Evolutionary conservation across 2,329 filamentous ascomycete genomes (phyloP), one percentile per base, ranked within the genome.

Genomic region (Neofusicoccum cordaticola): DNA sequence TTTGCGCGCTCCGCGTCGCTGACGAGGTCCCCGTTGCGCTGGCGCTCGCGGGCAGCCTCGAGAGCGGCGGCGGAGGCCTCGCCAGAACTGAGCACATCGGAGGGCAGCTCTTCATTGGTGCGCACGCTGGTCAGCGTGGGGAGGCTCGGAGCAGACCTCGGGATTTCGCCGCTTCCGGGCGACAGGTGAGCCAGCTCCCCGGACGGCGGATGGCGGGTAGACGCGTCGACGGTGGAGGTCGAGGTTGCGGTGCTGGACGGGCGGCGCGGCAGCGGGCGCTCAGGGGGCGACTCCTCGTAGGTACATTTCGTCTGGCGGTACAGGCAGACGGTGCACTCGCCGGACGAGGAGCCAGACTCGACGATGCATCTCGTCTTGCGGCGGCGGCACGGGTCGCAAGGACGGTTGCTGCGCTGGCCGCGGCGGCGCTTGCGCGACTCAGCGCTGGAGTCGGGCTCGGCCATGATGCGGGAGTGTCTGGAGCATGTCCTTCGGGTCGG

Each of bases 281-380:
- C 60, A 6, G 60, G 60, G 5, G 60, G 60, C 19, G 35, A 41
- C 37, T 50, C 60, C 27, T 62, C 60, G 45, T 51, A 62, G 60
- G 60, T 62, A 22, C 60, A 62, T 13, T 39, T 47, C n/a, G 60
- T 62, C 34, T 57, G 34, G 3, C 64, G n/a, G 48, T 61, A 57
- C 12, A 61, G 27, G 17, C 66, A 67, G 6, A 65, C n/a, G 50
- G 27, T 52, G 57, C 66, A 67, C 37, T 63, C 50, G 15, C 41
- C 22, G 13, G 60, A n/a, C 5, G 42, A 22, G 8, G 42, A 42
- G 42, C 65, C 65, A 13, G 41, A 19, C 31, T 63, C 65, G 22
- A 62, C 17, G 9, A 67, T 52, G 56, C 66, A 67, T 15, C 66
- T 62, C n/a, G 65, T 65, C 44, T 67, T 67, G 27, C 66, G 56